Evolutionary conservation across 2,329 filamentous ascomycete species (phyloP), one percentile per base, ranked within the genome.

Genomic region (Colletotrichum tabaci): DNA sequence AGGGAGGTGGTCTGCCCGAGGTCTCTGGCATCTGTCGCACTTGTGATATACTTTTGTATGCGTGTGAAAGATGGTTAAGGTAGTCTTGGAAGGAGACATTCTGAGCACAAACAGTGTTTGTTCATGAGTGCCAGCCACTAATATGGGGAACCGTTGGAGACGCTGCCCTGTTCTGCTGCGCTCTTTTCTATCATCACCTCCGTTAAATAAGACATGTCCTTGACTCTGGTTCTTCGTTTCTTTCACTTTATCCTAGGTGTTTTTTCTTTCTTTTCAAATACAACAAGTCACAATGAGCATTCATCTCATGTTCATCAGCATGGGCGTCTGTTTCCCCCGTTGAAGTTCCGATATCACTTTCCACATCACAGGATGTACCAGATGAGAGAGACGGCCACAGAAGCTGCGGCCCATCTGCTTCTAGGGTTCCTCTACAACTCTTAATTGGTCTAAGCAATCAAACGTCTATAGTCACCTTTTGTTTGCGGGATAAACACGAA

Each of bases 51-150:
- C 13, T 40, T 12, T 21, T 30, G 26, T 6, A 30, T 30, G 5
- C 7, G 26, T 3, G 13, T 56, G 12, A 10, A 56, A 15, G 18
- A 40, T 8, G 6, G 38, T 23, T 13, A 23, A 10, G 18, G 10
- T 18, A 38, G 30, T 30, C 18, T n/a, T 15, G 30, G 26, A 56
- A 40, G 10, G 26, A 30, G 26, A 6, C 5, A 30, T 30, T 30
- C 26, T 30, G 26, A 30, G 26, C 26, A 30, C 38, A 42, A 7
- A 16, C 53, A 23, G 53, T 40, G 35, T 56, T 56, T 47, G 47
- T 44, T 1, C 44, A 16, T 53, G 57, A 68, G 60, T 42, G 60
- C 66, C 66, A 30, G 50, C 21, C 56, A 21, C 26, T 38, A 56
- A 50, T 57, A 50, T 12, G 49, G 23, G 38, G 38, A 30, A 30